phyloP scores from a whole-genome alignment of 208 protist species.

The Vickermania spadyakhi region DNA sequence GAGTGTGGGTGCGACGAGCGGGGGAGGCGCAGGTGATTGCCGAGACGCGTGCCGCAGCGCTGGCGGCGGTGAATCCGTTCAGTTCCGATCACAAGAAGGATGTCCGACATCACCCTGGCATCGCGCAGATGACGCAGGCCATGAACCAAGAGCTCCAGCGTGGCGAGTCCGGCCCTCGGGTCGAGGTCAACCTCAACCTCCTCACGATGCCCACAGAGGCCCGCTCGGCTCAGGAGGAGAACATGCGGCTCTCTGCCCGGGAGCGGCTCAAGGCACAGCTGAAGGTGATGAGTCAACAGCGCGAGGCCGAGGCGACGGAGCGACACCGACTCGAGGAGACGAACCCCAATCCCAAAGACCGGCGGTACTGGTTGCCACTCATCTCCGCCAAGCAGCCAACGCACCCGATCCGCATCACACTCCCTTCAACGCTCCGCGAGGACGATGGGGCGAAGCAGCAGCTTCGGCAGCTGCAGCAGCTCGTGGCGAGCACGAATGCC shows the following conservation, averaged over 20 bases:
- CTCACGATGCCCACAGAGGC: conserved; percentile 1
- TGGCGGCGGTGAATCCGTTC: background rate
- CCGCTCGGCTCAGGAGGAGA: background rate
- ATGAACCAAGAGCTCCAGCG: conserved; percentile 1
- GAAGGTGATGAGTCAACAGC: conserved; percentile 5
- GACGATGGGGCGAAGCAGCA: conserved; percentile 24
- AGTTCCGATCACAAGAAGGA: background rate
- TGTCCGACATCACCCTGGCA: conserved; percentile 1
- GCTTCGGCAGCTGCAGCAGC: conserved; percentile 28
- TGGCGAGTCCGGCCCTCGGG: background rate
- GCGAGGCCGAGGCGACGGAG: conserved; percentile 11
- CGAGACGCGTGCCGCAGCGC: conserved; percentile 5
- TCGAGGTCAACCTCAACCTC: background rate
- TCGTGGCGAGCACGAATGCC: background rate
- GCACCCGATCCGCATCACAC: conserved; percentile 36
- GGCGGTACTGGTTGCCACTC: conserved; percentile 9
- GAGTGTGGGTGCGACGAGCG: conserved; percentile 14
- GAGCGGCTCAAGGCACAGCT: conserved; percentile 12
- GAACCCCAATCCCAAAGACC: conserved; percentile 1
- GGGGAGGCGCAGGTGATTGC: conserved; percentile 8
- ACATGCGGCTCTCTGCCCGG: conserved; percentile 10
- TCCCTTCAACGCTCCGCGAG: conserved; percentile 29
- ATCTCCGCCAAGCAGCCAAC: conserved; percentile 31
- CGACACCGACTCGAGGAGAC: conserved; percentile 1
- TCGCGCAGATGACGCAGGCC: background rate